Evolutionary conservation across 2,329 filamentous ascomycete species (phyloP).

Genomic region (Davidsoniella australis): DNA sequence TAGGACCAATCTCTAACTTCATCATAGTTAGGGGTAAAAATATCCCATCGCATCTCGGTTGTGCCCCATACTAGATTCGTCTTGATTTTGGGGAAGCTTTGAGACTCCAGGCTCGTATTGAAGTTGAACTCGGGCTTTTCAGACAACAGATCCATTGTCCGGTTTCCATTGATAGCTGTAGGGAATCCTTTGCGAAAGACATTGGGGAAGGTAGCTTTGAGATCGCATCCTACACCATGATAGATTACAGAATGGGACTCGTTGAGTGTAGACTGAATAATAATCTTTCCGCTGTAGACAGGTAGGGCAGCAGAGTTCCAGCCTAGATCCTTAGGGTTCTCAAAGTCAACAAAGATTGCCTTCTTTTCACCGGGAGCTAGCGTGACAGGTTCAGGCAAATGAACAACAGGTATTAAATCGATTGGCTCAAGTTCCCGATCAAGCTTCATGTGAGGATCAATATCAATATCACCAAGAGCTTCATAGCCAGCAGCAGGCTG

Average conservation of each 20-base stretch:
- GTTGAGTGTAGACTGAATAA: constrained; percentile 23
- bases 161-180: background rate
- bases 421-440: constrained; percentile 1
- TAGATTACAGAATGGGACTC: constrained; percentile 28
- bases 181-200: constrained; percentile 6
- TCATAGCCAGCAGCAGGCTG: constrained; percentile 27
- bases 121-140: constrained; percentile 13
- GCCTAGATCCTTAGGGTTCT: constrained; percentile 16
- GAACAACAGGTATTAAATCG: constrained; percentile 13
- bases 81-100: constrained; percentile 14
- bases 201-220: constrained; percentile 1
- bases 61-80: constrained; percentile 20
- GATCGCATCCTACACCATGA: constrained; percentile 14
- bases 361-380: constrained; percentile 17
- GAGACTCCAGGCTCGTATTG: constrained; percentile 9
- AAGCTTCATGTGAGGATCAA: background rate
- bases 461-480: constrained; percentile 14
- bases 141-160: background rate
- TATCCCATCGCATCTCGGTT: constrained; percentile 22
- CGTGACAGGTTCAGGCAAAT: constrained; percentile 9
- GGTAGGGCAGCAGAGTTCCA: constrained; percentile 20
- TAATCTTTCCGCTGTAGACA: constrained; percentile 28
- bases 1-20: constrained; percentile 24
- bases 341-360: constrained; percentile 11
- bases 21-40: constrained; percentile 23